A percentile compares a stretch with the other conserved stretches of the same genome.
Conservation (phyloP, 2,329 filamentous ascomycete genomes). For the Penicillium sp. region DNA sequence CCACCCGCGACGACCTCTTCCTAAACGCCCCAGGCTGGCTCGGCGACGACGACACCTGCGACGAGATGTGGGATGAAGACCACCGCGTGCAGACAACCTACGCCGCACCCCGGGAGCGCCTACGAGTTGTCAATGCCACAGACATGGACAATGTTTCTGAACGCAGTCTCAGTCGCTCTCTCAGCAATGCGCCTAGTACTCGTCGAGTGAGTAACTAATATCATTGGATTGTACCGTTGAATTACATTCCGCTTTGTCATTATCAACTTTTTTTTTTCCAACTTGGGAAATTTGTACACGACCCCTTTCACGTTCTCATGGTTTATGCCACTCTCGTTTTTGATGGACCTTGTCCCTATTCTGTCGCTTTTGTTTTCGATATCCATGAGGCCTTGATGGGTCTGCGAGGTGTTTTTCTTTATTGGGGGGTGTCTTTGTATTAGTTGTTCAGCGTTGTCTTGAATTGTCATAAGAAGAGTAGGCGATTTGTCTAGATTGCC, state of each 20-base stretch:
- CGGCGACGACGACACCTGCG: slow-evolving; percentile 25
- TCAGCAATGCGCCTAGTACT: slow-evolving; percentile 11
- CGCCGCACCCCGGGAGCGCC: slow-evolving; percentile 80
- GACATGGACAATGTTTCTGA: slow-evolving; percentile 35
- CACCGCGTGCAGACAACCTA: slow-evolving; percentile 82
- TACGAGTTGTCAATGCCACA: slow-evolving; percentile 84
- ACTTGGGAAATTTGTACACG: slow-evolving; percentile 4
- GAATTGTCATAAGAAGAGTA: background rate
- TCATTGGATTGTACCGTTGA: slow-evolving; percentile 3
- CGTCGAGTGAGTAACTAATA: slow-evolving; percentile 16
- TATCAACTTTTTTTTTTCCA: too few relatives aligned
- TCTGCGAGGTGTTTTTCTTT: background rate
- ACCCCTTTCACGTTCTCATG: slow-evolving; percentile 7
- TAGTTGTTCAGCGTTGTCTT: background rate
- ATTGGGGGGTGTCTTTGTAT: background rate
- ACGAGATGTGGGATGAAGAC: slow-evolving; percentile 48
- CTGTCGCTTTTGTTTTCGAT: slow-evolving; percentile 5
- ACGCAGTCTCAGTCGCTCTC: slow-evolving; percentile 19
- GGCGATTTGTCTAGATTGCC: background rate
- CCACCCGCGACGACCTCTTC: slow-evolving; percentile 27
- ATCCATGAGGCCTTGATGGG: slow-evolving; percentile 6
- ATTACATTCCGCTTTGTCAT: background rate
- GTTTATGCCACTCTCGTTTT: slow-evolving; percentile 7
- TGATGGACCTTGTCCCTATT: background rate
- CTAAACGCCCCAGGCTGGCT: slow-evolving; percentile 25